Base-by-base conservation (phyloP, 208 protist species). In the Acanthamoeba castellanii region DNA sequence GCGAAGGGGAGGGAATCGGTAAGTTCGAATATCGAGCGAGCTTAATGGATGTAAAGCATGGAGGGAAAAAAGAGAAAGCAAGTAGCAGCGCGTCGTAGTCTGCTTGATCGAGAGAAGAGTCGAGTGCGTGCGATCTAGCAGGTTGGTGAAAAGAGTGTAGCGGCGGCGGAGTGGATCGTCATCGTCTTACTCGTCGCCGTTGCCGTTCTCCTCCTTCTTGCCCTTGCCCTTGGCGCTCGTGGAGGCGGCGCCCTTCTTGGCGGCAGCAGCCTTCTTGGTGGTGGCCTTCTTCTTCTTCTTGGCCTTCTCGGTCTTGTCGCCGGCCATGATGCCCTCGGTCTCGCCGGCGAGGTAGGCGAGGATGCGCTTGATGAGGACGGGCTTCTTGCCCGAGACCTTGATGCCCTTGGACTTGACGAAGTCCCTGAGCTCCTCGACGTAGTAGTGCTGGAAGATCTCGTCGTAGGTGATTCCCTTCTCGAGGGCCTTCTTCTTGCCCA, bases 371-470 rank as follows among this genome's bases (percentile, higher is more conserved):
- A 91, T 91, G 84, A 91, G 47, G 37, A 70, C 27, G 57, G 55
- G 27, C 84, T 91, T 91, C 59, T 91, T 91, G 57, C 84, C 84
- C 22, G 84, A 72, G 20, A 70, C 59, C 57, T 64, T 64, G 84
- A 91, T 91, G 84, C 59, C 84, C 50, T 91, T 64, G 7, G 9
- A 13, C 84, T 91, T 91, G 55, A 25, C 50, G 6, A 25, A 91
- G 30, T 91, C 84, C 55, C 59, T 61, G 11, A 91, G 84, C 30
- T 91, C 84, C 34, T 91, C 59, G n/a, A 47, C 57, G 84, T 91
- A 91, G 84, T 91, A 91, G 84, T 91, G 84, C 59, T 91, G 84
- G 84, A 91, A 91, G 59, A 91, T 91, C 57, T 91, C 84, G 84
- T 91, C 84, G 59, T 50, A 91, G 47, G 84, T 70, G 47, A 70